Conservation (phyloP, 345 rosid species). For the Pistacia integerrima region DNA sequence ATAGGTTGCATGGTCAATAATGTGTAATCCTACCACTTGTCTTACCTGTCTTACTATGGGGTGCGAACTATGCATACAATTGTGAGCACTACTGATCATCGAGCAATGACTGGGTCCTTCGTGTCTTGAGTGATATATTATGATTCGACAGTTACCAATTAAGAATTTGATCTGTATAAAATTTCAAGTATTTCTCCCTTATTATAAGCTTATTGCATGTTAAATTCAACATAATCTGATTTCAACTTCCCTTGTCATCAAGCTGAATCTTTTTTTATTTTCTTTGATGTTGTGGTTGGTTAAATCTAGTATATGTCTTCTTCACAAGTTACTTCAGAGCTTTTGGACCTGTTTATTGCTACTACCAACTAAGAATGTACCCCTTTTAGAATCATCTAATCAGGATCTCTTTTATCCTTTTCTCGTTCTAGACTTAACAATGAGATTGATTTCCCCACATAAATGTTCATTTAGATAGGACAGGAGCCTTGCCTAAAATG, state of each 20-base stretch:
- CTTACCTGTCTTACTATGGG: not conserved
- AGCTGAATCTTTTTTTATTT: not conserved
- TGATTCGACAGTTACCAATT: not conserved
- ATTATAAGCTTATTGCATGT: not conserved
- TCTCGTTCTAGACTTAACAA: too few species aligned
- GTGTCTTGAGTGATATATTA: too few species aligned
- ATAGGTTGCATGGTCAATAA: constrained; percentile 41
- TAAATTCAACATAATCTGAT: not conserved
- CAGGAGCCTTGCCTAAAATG: too few species aligned
- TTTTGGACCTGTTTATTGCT: not conserved
- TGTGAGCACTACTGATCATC: not conserved
- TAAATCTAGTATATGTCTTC: not conserved
- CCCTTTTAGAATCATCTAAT: too few species aligned
- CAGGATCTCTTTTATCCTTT: too few species aligned
- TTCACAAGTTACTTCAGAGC: not conserved
- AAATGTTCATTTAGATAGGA: too few species aligned
- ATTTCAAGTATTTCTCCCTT: not conserved
- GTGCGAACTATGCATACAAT: not conserved
- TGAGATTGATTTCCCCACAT: too few species aligned
- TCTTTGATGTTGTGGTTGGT: not conserved
- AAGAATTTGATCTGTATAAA: not conserved
- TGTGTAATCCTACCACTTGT: not conserved
- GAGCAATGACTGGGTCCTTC: not conserved
- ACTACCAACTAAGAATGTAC: not conserved
- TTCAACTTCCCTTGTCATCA: not conserved